A percentile compares a stretch with the other conserved stretches of the same genome.
Evolutionary conservation across 768 basidiomycete species (phyloP).

Genomic region (Suillus paluster): DNA sequence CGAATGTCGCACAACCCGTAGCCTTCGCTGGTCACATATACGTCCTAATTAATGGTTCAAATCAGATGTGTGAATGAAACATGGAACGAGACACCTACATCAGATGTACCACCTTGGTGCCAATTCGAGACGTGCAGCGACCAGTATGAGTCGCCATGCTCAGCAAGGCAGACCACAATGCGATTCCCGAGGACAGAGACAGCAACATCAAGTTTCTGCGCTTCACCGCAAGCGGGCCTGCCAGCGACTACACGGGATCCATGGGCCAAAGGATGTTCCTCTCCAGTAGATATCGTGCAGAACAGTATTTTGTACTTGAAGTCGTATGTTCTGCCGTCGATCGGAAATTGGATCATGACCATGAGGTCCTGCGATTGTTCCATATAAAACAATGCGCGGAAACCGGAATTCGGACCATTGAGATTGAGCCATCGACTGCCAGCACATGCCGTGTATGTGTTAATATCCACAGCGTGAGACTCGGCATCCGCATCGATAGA

Average conservation of each 20-base stretch:
- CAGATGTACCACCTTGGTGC: background rate
- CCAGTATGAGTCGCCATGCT: background rate
- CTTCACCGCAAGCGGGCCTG: background rate
- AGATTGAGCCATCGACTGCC: too few species aligned
- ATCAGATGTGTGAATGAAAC: background rate
- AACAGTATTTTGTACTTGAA: background rate
- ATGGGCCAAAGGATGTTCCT: background rate
- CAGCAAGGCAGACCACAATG: background rate
- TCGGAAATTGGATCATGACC: background rate
- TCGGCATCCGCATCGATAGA: background rate
- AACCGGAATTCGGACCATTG: background rate
- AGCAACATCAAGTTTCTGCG: background rate
- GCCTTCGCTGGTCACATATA: background rate
- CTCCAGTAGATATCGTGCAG: background rate
- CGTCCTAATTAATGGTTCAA: background rate
- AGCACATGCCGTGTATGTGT: background rate
- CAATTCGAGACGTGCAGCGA: background rate
- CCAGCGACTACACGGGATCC: background rate
- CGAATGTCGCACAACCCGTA: background rate
- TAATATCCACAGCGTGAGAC: background rate
- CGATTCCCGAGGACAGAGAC: background rate
- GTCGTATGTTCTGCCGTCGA: background rate
- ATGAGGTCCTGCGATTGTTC: background rate
- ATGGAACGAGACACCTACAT: background rate
- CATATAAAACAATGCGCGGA: background rate